phyloP scores from a whole-genome alignment of 176 grass and related monocot genomes.

The sorghum (Sorghum bicolor) region Sorghum_bicolor_NCBIv3 NC_012870.2:67418001-67418500 shows the following conservation, averaged over 20 bases:
- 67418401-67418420: not conserved
- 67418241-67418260: not conserved
- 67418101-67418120: not conserved
- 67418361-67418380: not conserved
- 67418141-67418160: not conserved
- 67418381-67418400: not conserved
- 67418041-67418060: not conserved
- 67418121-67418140: not conserved
- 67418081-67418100: not conserved
- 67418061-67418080: not conserved
- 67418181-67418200: not conserved
- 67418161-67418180: not conserved
- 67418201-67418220: not conserved
- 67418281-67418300: too few species aligned
- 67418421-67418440: not conserved
- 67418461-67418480: conserved; percentile 51
- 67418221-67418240: not conserved
- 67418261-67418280: not conserved
- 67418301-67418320: too few species aligned
- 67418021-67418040: not conserved
- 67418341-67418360: not conserved
- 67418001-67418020: too few species aligned
- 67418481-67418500: conserved; percentile 51
- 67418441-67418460: conserved; percentile 12
- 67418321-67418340: too few species aligned